phyloP scores from a whole-genome alignment of 2,329 filamentous ascomycete species.

The Fusarium sp. region DNA sequence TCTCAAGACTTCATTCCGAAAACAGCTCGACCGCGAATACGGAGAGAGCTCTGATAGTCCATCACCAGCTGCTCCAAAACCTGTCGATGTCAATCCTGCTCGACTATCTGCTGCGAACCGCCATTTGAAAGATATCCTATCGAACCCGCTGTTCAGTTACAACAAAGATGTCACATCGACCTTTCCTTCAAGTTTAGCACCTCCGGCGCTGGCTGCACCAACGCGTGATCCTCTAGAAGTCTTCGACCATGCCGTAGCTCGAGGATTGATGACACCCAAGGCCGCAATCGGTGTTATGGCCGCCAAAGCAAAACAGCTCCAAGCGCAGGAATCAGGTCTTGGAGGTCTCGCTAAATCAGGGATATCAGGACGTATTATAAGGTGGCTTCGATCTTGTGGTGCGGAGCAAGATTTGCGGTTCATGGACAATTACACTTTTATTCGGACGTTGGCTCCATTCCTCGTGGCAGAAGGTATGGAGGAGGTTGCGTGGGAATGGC shows the following conservation, averaged over 20 bases:
- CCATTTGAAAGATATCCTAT: constrained; percentile 67
- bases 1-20: constrained; percentile 67
- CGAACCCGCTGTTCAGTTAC: constrained; percentile 65
- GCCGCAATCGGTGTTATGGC: constrained; percentile 66
- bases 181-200: constrained; percentile 20
- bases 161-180: constrained; percentile 40
- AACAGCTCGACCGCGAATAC: constrained; percentile 68
- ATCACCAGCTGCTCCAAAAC: constrained; percentile 26
- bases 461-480: constrained; percentile 65
- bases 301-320: constrained; percentile 58
- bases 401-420: constrained; percentile 60
- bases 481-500: constrained; percentile 64
- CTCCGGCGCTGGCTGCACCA: constrained; percentile 17
- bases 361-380: constrained; percentile 60
- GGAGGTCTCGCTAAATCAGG: constrained; percentile 54
- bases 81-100: constrained; percentile 35
- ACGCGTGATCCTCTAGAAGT: constrained; percentile 61
- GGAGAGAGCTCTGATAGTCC: constrained; percentile 53
- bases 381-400: constrained; percentile 65
- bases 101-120: constrained; percentile 55
- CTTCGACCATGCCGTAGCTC: constrained; percentile 66
- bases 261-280: constrained; percentile 65
- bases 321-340: constrained; percentile 39
- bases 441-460: constrained; percentile 59
- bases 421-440: constrained; percentile 52